phyloP scores from a whole-genome alignment of 768 basidiomycete species.

The Lactarius hatsudake region DNA sequence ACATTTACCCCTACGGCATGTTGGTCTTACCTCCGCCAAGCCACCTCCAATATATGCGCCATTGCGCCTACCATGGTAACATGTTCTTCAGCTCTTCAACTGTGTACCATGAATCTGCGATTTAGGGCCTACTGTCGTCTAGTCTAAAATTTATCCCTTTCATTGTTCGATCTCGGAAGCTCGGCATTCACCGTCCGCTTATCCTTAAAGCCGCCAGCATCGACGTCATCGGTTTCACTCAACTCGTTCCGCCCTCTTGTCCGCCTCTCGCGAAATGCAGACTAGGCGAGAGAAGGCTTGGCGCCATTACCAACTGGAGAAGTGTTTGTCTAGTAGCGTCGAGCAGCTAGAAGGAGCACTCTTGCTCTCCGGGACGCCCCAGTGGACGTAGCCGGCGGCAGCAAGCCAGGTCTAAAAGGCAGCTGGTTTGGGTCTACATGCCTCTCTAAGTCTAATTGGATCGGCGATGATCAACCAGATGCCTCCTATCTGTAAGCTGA shows the following conservation, averaged over 20 bases:
- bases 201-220: no score
- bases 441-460: not conserved
- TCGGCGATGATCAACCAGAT: not conserved
- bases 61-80: no score
- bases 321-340: not conserved
- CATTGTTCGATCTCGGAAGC: not conserved
- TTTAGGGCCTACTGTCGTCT: no score
- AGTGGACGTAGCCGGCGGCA: not conserved
- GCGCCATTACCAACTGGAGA: not conserved
- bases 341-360: not conserved
- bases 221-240: no score
- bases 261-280: not conserved
- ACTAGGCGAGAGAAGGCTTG: not conserved
- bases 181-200: not conserved
- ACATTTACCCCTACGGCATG: no score
- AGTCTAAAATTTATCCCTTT: no score
- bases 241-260: no score
- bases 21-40: no score
- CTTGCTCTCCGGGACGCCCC: not conserved
- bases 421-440: not conserved
- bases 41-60: no score
- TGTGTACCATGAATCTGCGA: no score
- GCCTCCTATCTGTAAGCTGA: not conserved
- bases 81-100: no score
- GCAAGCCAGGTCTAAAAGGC: not conserved